These are phyloP conservation scores for Diaporthe velutina DNA, from an alignment of 2,329 filamentous ascomycete species.

Conservation along the genomic window DNA sequence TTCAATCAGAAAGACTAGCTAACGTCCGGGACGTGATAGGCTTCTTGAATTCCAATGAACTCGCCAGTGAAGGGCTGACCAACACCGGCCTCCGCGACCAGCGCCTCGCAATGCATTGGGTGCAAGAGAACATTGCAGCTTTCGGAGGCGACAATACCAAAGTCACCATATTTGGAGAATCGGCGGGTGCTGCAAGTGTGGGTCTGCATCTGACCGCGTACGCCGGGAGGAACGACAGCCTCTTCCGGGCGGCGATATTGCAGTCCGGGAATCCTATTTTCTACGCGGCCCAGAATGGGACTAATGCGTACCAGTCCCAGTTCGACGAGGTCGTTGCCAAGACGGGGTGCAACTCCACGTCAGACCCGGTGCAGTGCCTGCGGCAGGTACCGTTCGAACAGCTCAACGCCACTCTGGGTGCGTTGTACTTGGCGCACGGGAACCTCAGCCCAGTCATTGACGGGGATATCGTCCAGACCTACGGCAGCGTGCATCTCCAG, in stretches of 20 bases:
- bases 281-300: background rate
- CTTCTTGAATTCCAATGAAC: conserved; percentile 16
- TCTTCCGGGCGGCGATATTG: conserved; percentile 33
- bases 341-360: conserved; percentile 21
- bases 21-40: background rate
- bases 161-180: conserved; percentile 64
- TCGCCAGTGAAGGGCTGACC: background rate
- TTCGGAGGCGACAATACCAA: conserved; percentile 59
- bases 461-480: background rate
- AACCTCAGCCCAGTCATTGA: conserved; percentile 7
- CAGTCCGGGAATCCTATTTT: conserved; percentile 28
- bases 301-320: background rate
- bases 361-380: conserved; percentile 43
- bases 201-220: conserved; percentile 61
- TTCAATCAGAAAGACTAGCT: background rate
- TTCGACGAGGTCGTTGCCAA: conserved; percentile 20
- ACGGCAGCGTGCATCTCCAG: background rate
- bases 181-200: conserved; percentile 61
- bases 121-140: conserved; percentile 59
- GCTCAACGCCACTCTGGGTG: conserved; percentile 46
- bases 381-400: conserved; percentile 47
- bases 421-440: background rate
- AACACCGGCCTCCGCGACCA: conserved; percentile 64
- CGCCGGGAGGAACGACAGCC: conserved; percentile 49
- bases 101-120: conserved; percentile 58